A percentile compares a stretch with the other conserved stretches of the same genome.
phyloP scores from a whole-genome alignment of 345 rosid species.

The Alliaria petiolata region DNA sequence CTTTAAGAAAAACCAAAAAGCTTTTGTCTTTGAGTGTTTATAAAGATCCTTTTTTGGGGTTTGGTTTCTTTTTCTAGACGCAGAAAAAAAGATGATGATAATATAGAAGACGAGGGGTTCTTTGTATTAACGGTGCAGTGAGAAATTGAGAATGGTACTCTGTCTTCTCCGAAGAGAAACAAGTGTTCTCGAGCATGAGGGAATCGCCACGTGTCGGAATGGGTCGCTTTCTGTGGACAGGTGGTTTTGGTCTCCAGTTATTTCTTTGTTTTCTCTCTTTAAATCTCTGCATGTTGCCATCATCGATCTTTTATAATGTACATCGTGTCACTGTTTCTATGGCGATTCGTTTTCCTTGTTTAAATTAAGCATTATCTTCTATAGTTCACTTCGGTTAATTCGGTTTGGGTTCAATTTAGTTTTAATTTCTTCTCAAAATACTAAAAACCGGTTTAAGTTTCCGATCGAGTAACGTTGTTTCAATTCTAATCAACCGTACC shows the following conservation, averaged over 20 bases:
- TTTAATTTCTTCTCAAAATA: neutral
- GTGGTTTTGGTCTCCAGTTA: constrained; percentile 33
- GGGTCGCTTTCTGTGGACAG: constrained; percentile 18
- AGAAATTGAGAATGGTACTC: constrained; percentile 23
- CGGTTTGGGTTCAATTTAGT: constrained; percentile 2
- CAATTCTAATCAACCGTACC: neutral
- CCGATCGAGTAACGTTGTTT: too few species aligned
- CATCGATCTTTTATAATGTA: neutral
- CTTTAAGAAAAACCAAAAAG: too few species aligned
- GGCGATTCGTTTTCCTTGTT: neutral
- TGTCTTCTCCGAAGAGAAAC: constrained; percentile 26
- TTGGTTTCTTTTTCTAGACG: neutral
- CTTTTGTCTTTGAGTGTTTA: neutral
- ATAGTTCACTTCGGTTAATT: neutral
- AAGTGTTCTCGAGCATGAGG: constrained; percentile 27
- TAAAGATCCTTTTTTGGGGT: neutral
- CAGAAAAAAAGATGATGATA: constrained; percentile 6
- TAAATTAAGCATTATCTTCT: constrained; percentile 41
- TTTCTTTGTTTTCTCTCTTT: constrained; percentile 13
- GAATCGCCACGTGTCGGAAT: constrained; percentile 18
- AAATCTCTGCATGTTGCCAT: constrained; percentile 25
- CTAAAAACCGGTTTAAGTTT: neutral
- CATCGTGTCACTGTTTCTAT: constrained; percentile 4
- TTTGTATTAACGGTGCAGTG: constrained; percentile 21
- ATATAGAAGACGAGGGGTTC: constrained; percentile 21